These are phyloP conservation scores for Coemansia guatemalensis DNA, from an alignment of 192 early-diverging fungal species.

Conservation along the genomic window DNA sequence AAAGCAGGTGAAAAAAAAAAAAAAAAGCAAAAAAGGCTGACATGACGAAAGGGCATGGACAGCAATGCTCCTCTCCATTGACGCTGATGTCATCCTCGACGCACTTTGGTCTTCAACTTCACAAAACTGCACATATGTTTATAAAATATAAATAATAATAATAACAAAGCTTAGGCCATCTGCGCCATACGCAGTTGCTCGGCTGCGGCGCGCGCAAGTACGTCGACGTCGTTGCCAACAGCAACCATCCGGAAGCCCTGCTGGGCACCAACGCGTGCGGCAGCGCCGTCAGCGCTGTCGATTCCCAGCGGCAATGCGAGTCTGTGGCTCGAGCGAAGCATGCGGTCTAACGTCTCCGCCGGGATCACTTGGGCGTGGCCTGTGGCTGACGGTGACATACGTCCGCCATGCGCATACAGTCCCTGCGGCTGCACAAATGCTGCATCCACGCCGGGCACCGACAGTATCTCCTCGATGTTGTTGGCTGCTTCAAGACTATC, in stretches of 20 bases:
- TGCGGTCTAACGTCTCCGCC: constrained; percentile 7
- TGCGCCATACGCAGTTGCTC: constrained; percentile 41
- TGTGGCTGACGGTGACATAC: constrained; percentile 1
- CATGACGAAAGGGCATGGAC: background rate
- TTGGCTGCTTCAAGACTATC: constrained; percentile 22
- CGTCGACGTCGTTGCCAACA: constrained; percentile 33
- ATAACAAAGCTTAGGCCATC: constrained; percentile 3
- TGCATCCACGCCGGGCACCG: constrained; percentile 44
- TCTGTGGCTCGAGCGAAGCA: constrained; percentile 8
- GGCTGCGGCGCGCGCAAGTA: constrained; percentile 25
- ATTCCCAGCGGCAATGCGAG: constrained; percentile 33
- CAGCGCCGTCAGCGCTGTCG: constrained; percentile 20
- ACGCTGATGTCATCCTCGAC: no score
- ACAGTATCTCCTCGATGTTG: constrained; percentile 37
- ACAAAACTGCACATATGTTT: background rate
- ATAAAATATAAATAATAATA: background rate
- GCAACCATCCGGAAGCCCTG: constrained; percentile 45
- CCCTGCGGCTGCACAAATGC: constrained; percentile 26
- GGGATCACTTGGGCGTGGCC: constrained; percentile 4
- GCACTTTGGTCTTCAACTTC: background rate
- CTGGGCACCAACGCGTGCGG: constrained; percentile 17
- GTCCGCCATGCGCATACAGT: background rate
- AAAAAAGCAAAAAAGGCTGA: constrained; percentile 3
- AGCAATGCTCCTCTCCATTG: no score
- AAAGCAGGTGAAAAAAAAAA: background rate